These are phyloP conservation scores for Aureobasidium zeae DNA, from an alignment of 2,329 filamentous ascomycete species.

Conservation along the genomic window DNA sequence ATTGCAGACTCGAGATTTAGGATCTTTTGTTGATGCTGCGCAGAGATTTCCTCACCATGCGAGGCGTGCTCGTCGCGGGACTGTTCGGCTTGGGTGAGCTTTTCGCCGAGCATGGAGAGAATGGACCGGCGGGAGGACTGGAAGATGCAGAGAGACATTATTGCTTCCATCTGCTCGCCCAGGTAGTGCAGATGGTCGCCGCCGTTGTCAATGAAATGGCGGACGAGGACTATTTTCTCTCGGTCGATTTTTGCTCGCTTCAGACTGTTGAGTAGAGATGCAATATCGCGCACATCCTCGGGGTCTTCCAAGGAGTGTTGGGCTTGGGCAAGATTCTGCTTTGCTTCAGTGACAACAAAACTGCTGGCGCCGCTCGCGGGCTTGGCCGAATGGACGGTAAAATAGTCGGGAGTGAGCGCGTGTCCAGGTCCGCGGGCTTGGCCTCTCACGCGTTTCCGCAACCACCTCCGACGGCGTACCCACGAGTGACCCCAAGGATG, in stretches of 20 bases:
- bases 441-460: conserved; percentile 66
- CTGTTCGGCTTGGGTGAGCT: conserved; percentile 47
- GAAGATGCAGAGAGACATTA: conserved; percentile 82
- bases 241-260: conserved; percentile 70
- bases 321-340: conserved; percentile 24
- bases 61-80: conserved; percentile 40
- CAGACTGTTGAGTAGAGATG: conserved; percentile 59
- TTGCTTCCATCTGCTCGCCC: conserved; percentile 65
- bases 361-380: conserved; percentile 21
- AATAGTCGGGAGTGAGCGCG: conserved; percentile 68
- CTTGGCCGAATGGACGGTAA: conserved; percentile 51
- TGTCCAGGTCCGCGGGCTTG: conserved; percentile 46
- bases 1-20: conserved; percentile 65
- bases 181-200: conserved; percentile 68
- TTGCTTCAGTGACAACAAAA: conserved; percentile 4
- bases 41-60: conserved; percentile 34
- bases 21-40: conserved; percentile 44
- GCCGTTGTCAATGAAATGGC: conserved; percentile 70
- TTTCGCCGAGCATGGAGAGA: conserved; percentile 55
- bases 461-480: conserved; percentile 82
- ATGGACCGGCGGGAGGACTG: conserved; percentile 76
- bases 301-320: conserved; percentile 37
- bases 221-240: conserved; percentile 78
- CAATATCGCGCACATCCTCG: conserved; percentile 55
- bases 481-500: conserved; percentile 91